Conservation (phyloP, 305 asterid genomes). For the Fraxinus dipetala region DNA sequence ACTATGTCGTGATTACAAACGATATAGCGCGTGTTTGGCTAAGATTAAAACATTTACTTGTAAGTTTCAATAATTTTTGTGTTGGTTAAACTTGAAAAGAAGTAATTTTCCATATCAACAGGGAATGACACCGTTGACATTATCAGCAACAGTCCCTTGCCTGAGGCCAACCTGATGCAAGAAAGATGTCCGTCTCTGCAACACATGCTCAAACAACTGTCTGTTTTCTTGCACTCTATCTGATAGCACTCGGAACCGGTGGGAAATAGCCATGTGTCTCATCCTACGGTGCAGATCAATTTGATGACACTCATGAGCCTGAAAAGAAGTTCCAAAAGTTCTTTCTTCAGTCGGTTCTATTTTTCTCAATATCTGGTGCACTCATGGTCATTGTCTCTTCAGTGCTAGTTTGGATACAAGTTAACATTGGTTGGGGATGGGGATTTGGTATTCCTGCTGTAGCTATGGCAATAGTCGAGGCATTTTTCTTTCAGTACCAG, state of each 20-base stretch:
- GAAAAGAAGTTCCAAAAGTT: slow-evolving; percentile 59
- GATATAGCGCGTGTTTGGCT: not conserved
- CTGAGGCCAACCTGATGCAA: slow-evolving; percentile 51
- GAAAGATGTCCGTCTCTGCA: slow-evolving; percentile 43
- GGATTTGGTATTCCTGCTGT: slow-evolving; percentile 84
- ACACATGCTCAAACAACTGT: slow-evolving; percentile 47
- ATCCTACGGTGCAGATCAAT: slow-evolving; percentile 80
- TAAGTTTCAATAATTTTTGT: not conserved
- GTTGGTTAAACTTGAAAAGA: not conserved
- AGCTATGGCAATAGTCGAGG: slow-evolving; percentile 72
- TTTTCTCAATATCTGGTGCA: slow-evolving; percentile 74
- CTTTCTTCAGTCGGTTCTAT: slow-evolving; percentile 80
- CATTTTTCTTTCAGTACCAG: slow-evolving; percentile 71
- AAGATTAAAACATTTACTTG: not conserved
- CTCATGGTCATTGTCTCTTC: slow-evolving; percentile 59
- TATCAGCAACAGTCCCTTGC: slow-evolving; percentile 71
- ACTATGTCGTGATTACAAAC: not conserved
- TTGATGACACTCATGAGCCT: slow-evolving; percentile 64
- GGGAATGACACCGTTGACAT: slow-evolving; percentile 77
- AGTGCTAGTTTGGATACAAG: slow-evolving; percentile 65
- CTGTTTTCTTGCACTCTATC: slow-evolving; percentile 58
- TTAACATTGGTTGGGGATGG: slow-evolving; percentile 75
- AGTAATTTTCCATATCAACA: slow-evolving; percentile 21
- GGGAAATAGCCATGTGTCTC: slow-evolving; percentile 81
- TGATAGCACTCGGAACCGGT: slow-evolving; percentile 71